A percentile compares a stretch with the other conserved stretches of the same genome.
phyloP scores from a whole-genome alignment of 768 basidiomycete species.

The Lentinula edodes region DNA sequence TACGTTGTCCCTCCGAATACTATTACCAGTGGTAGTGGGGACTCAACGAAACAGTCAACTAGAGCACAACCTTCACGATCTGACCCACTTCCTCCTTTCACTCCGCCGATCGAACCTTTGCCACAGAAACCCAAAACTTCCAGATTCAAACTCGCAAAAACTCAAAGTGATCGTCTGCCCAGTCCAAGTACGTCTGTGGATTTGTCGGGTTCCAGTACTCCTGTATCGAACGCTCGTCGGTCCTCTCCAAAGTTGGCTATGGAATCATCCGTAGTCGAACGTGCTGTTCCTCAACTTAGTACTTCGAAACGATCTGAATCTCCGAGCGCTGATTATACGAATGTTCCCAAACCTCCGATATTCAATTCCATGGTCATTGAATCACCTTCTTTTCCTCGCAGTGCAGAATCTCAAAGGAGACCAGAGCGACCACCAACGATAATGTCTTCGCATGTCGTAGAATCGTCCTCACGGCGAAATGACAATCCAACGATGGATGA shows the following conservation, averaged over 20 bases:
- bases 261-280: conserved; percentile 13
- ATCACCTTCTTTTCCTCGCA: conserved; percentile 15
- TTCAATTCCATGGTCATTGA: conserved; percentile 12
- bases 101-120: conserved; percentile 14
- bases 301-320: background rate
- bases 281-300: background rate
- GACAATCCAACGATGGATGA: background rate
- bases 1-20: conserved; percentile 15
- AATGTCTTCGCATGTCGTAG: conserved; percentile 21
- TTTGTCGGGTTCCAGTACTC: conserved; percentile 16
- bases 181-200: conserved; percentile 1
- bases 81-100: conserved; percentile 6
- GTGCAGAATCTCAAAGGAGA: conserved; percentile 14
- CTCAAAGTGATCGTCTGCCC: conserved; percentile 20
- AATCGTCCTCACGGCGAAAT: conserved; percentile 6
- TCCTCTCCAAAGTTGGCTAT: conserved; percentile 28
- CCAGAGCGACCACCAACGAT: conserved; percentile 23
- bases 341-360: background rate
- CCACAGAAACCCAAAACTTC: conserved; percentile 36
- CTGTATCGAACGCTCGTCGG: conserved; percentile 20
- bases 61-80: background rate
- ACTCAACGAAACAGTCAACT: background rate
- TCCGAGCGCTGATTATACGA: background rate
- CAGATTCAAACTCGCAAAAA: conserved; percentile 43
- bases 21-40: conserved; percentile 3